A percentile compares a stretch with the other conserved stretches of the same genome.
phyloP scores from a whole-genome alignment of 1,139 yeast genomes.

The Magnusiomyces suaveolens region DNA sequence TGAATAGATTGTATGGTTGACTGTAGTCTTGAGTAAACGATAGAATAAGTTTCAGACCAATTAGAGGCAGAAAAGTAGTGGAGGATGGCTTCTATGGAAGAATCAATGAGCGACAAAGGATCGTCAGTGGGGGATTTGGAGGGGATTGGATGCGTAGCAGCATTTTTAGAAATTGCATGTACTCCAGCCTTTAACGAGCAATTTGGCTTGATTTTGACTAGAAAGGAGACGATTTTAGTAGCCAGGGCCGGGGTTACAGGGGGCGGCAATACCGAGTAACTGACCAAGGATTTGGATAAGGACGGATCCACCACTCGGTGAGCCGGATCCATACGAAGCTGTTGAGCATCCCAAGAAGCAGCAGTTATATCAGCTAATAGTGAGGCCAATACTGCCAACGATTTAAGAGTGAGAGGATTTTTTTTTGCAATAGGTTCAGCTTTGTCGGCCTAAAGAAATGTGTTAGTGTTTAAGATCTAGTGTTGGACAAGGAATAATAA shows the following conservation, averaged over 20 bases:
- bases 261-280: constrained; percentile 10
- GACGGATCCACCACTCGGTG: not conserved
- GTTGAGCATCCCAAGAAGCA: constrained; percentile 12
- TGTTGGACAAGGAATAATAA: not conserved
- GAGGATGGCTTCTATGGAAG: constrained; percentile 38
- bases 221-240: constrained; percentile 17
- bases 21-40: constrained; percentile 11
- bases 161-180: constrained; percentile 3
- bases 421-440: constrained; percentile 7
- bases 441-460: constrained; percentile 8
- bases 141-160: not conserved
- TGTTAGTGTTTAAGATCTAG: not conserved
- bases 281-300: constrained; percentile 6
- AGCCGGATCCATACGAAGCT: constrained; percentile 7
- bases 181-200: constrained; percentile 9
- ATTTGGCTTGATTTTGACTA: constrained; percentile 13
- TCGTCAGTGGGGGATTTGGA: not conserved
- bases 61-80: constrained; percentile 49
- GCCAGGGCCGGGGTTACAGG: constrained; percentile 6
- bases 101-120: constrained; percentile 37
- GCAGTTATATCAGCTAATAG: constrained; percentile 10
- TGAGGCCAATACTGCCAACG: constrained; percentile 8
- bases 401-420: constrained; percentile 6
- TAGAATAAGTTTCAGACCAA: constrained; percentile 34
- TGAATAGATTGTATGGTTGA: constrained; percentile 3